Conservation (phyloP, 345 rosid genomes). For the Lepidium sativum region DNA sequence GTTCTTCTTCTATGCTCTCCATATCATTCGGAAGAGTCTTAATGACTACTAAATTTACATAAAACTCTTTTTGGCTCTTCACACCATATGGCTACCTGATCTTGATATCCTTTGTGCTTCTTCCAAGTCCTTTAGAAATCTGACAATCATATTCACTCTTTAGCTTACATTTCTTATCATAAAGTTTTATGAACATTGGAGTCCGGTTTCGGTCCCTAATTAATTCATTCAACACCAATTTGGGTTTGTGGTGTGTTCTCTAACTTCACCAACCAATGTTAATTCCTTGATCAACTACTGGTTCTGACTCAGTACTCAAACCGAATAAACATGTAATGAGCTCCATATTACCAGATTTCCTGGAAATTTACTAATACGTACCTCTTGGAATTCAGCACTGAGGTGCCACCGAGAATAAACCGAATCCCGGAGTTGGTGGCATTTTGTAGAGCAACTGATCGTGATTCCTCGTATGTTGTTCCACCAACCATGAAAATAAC, state of each 20-base stretch:
- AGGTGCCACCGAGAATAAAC: conserved; percentile 80
- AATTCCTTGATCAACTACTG: neutral
- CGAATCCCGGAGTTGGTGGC: conserved; percentile 75
- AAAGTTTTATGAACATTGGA: neutral
- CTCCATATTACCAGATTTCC: neutral
- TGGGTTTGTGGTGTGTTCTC: too few relatives aligned
- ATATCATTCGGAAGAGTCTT: neutral
- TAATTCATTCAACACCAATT: neutral
- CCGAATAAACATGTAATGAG: neutral
- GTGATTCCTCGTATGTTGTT: conserved; percentile 93
- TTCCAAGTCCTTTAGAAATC: conserved; percentile 79
- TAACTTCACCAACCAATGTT: neutral
- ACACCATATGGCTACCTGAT: conserved; percentile 45
- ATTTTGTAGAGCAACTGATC: conserved; percentile 70
- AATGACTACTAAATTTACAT: conserved; percentile 19
- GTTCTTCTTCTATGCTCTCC: conserved; percentile 2
- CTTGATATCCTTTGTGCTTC: conserved; percentile 71
- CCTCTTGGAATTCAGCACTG: conserved; percentile 82
- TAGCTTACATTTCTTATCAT: neutral
- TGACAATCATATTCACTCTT: conserved; percentile 20
- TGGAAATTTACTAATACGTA: conserved; percentile 5
- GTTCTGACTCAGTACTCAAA: neutral
- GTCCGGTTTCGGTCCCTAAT: neutral
- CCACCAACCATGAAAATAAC: conserved; percentile 91
- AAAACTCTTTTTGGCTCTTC: conserved; percentile 15